A percentile compares a stretch with the other conserved stretches of the same genome.
Conservation (phyloP, 2,329 filamentous ascomycete species). For the Colletotrichum filicis region DNA sequence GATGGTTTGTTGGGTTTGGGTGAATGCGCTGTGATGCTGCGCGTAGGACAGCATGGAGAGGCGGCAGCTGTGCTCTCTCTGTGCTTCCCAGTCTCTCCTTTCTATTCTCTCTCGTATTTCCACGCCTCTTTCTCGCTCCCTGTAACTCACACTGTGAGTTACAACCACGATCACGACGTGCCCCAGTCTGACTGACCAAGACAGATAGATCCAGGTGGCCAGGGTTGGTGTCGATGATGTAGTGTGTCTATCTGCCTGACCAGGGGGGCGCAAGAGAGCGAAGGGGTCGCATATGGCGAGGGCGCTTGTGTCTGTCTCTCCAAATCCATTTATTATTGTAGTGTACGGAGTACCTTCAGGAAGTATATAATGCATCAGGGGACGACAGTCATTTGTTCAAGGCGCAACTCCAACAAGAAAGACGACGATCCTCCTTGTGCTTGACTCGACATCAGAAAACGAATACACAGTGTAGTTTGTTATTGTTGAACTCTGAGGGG, state of each 20-base stretch:
- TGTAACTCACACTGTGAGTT: not conserved
- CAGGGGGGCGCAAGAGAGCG: not conserved
- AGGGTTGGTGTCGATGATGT: not conserved
- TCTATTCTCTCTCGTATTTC: too few species aligned
- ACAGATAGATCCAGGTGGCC: not conserved
- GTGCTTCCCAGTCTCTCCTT: not conserved
- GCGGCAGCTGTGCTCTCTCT: not conserved
- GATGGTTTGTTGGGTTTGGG: not conserved
- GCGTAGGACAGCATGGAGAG: not conserved
- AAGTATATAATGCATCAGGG: not conserved
- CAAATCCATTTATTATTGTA: not conserved
- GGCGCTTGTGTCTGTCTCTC: not conserved
- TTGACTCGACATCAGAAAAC: not conserved
- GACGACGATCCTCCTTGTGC: not conserved
- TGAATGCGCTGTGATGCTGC: slow-evolving; percentile 1
- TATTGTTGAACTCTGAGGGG: not conserved
- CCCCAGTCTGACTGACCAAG: not conserved
- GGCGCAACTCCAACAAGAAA: not conserved
- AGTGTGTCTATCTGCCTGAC: not conserved
- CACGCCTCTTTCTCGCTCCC: not conserved
- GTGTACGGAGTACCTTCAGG: not conserved
- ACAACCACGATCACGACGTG: not conserved
- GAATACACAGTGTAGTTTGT: not conserved
- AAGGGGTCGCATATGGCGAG: not conserved
- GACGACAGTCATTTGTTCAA: not conserved